phyloP scores from a whole-genome alignment of 108 stramenopile genomes.

The Discostella stelligeroides region DNA sequence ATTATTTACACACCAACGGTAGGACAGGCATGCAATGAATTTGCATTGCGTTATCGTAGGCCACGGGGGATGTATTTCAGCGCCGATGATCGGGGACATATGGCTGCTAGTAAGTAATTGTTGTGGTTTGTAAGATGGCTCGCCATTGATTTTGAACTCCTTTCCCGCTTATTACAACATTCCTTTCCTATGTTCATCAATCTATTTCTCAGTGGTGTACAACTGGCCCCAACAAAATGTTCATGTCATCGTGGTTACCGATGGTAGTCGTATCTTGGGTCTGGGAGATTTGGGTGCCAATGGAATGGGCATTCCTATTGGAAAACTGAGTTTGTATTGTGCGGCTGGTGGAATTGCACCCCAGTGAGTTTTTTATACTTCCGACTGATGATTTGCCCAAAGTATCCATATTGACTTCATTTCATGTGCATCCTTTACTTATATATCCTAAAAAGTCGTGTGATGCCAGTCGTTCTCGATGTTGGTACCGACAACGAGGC shows the following conservation, averaged over 20 bases:
- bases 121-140: too few relatives aligned
- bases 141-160: too few relatives aligned
- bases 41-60: constrained; percentile 71
- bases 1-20: constrained; percentile 99
- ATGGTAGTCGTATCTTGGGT: constrained; percentile 95
- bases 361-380: constrained; percentile 42
- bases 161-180: neutral
- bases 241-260: constrained; percentile 96
- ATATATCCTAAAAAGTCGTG: constrained; percentile 40
- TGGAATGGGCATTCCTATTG: constrained; percentile 97
- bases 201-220: constrained; percentile 62
- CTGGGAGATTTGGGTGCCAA: constrained; percentile 97
- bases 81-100: constrained; percentile 88
- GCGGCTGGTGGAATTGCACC: constrained; percentile 98
- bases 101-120: constrained; percentile 60
- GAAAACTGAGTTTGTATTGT: constrained; percentile 94
- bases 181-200: too few relatives aligned
- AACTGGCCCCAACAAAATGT: constrained; percentile 98
- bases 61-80: constrained; percentile 97
- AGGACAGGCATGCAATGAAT: constrained; percentile 95
- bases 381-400: too few relatives aligned
- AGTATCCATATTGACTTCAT: too few relatives aligned
- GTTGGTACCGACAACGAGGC: constrained; percentile 98
- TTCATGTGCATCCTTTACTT: too few relatives aligned
- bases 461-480: constrained; percentile 95